Conservation (phyloP, 2,329 filamentous ascomycete genomes). For the Colletotrichum melonis region DNA sequence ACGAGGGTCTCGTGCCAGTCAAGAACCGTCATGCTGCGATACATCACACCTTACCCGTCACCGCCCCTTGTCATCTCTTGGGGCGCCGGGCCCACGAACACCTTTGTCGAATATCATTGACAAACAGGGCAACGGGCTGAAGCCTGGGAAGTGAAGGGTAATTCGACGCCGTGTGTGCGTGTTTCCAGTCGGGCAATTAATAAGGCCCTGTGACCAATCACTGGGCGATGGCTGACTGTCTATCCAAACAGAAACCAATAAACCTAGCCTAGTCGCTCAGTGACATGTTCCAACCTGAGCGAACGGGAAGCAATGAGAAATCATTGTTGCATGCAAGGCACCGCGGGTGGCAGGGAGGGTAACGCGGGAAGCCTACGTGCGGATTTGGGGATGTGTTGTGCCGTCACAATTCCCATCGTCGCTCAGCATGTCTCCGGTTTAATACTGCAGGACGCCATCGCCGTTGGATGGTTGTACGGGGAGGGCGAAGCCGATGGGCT, state of each 20-base stretch:
- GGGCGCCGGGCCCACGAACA: slow-evolving; percentile 9
- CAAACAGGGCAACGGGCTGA: slow-evolving; percentile 16
- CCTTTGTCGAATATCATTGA: slow-evolving; percentile 17
- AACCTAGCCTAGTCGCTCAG: slow-evolving; percentile 25
- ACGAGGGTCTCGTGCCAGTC: slow-evolving; percentile 55
- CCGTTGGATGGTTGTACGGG: slow-evolving; percentile 16
- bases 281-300: slow-evolving; percentile 35
- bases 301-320: slow-evolving; percentile 24
- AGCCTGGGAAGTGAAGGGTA: background rate
- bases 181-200: slow-evolving; percentile 20
- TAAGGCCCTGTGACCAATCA: slow-evolving; percentile 20
- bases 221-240: slow-evolving; percentile 2
- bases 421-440: slow-evolving; percentile 4
- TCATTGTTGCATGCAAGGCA: slow-evolving; percentile 33
- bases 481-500: slow-evolving; percentile 22
- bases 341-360: slow-evolving; percentile 20
- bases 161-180: slow-evolving; percentile 27
- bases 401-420: slow-evolving; percentile 20
- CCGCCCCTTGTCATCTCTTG: slow-evolving; percentile 27
- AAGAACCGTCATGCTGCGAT: slow-evolving; percentile 45
- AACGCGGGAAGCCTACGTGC: slow-evolving; percentile 31
- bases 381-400: slow-evolving; percentile 24
- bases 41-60: slow-evolving; percentile 27
- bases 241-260: slow-evolving; percentile 10
- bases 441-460: slow-evolving; percentile 10